These are phyloP conservation scores for Yamadazyma philogaea DNA, from an alignment of 805 yeast genomes.

Conservation along the genomic window DNA sequence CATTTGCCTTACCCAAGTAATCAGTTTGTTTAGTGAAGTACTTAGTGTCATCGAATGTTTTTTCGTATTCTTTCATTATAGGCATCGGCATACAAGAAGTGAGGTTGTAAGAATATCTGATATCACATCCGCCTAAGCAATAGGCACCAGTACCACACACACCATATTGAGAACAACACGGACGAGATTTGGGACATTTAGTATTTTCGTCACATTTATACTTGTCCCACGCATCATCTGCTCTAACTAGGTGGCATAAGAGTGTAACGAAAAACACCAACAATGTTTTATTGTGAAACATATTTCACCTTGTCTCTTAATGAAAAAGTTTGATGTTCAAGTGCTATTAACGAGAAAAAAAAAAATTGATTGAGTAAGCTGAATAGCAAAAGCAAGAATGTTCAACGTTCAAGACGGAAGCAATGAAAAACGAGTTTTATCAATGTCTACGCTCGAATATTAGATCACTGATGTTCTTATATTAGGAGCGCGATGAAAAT, in stretches of 20 bases:
- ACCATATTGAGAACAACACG: constrained; percentile 86
- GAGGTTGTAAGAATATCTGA: constrained; percentile 59
- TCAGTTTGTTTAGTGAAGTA: constrained; percentile 24
- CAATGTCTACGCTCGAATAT: neutral
- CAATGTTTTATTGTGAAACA: constrained; percentile 5
- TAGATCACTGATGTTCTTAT: neutral
- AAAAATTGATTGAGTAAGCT: too few relatives aligned
- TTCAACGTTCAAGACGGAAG: neutral
- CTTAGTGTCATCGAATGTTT: constrained; percentile 31
- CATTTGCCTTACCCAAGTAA: constrained; percentile 70
- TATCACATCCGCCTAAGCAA: constrained; percentile 89
- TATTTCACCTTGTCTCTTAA: neutral
- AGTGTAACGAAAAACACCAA: constrained; percentile 6
- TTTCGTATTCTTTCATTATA: constrained; percentile 44
- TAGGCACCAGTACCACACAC: constrained; percentile 71
- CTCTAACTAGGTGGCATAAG: constrained; percentile 11
- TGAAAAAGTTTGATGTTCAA: too few relatives aligned
- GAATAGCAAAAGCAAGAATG: neutral
- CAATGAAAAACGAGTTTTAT: neutral
- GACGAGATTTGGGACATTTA: constrained; percentile 71
- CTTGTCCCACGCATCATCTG: constrained; percentile 10
- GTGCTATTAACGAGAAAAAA: too few relatives aligned
- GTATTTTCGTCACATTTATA: constrained; percentile 48
- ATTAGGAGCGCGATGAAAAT: constrained; percentile 12
- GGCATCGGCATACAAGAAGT: constrained; percentile 87